A percentile compares a stretch with the other conserved stretches of the same genome.
phyloP scores from a whole-genome alignment of 305 asterid species.

The Lippia alba region DNA sequence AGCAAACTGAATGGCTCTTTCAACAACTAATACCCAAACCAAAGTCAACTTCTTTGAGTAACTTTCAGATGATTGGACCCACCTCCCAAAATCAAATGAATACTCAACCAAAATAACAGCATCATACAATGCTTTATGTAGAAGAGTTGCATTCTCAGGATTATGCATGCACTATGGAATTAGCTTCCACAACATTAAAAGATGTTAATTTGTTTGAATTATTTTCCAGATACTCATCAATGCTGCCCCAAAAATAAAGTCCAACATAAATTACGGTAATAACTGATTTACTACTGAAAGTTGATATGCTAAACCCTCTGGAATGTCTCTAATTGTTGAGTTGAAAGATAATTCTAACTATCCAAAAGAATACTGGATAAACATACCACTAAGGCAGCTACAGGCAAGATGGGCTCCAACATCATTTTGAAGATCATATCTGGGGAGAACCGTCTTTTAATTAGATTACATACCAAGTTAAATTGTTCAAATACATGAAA shows the following conservation, averaged over 20 bases:
- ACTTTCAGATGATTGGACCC: constrained; percentile 49
- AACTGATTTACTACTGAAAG: constrained; percentile 17
- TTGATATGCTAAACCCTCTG: constrained; percentile 14
- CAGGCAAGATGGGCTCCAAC: constrained; percentile 61
- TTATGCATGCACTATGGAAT: constrained; percentile 54
- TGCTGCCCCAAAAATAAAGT: constrained; percentile 12
- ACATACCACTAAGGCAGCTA: constrained; percentile 60
- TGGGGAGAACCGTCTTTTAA: constrained; percentile 48
- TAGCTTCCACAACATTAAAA: constrained; percentile 19
- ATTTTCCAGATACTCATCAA: constrained; percentile 14
- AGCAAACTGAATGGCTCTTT: constrained; percentile 65
- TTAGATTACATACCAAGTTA: constrained; percentile 32
- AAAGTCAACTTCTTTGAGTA: constrained; percentile 57
- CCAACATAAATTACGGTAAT: constrained; percentile 18
- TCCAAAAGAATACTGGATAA: constrained; percentile 14
- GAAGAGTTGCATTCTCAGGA: constrained; percentile 49
- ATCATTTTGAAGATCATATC: constrained; percentile 67
- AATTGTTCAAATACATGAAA: constrained; percentile 14
- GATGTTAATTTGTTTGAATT: constrained; percentile 14
- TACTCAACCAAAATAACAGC: constrained; percentile 62
- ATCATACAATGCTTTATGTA: constrained; percentile 61
- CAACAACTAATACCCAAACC: constrained; percentile 68
- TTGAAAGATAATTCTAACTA: constrained; percentile 25
- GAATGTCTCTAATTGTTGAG: constrained; percentile 16
- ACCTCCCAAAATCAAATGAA: constrained; percentile 56